A percentile compares a stretch with the other conserved stretches of the same genome.
phyloP scores from a whole-genome alignment of 768 basidiomycete genomes.

The Kockovaella imperatae region DNA sequence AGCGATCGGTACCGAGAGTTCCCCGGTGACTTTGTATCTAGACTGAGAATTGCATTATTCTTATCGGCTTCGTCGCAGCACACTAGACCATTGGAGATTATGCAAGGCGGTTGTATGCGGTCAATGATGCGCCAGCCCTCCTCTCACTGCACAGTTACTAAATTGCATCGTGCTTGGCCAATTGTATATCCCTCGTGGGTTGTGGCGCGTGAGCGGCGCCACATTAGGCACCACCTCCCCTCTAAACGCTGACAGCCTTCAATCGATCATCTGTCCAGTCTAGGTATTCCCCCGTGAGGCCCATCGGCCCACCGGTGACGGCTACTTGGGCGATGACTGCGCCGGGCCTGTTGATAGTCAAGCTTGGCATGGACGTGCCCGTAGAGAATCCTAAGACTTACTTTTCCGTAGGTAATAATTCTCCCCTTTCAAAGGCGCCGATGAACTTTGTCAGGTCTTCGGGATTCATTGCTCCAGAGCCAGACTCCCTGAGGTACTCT shows the following conservation, averaged over 20 bases:
- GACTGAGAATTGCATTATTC: too few species aligned
- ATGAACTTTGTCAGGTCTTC: slow-evolving; percentile 57
- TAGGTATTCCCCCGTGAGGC: slow-evolving; percentile 67
- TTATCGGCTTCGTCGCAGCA: too few species aligned
- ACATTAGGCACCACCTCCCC: too few species aligned
- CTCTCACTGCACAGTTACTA: too few species aligned
- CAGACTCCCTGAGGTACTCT: slow-evolving; percentile 44
- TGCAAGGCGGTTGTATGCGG: too few species aligned
- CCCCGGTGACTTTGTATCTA: too few species aligned
- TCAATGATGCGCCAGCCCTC: too few species aligned
- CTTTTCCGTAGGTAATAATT: slow-evolving; percentile 65
- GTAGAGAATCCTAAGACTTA: slow-evolving; percentile 54
- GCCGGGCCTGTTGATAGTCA: slow-evolving; percentile 30
- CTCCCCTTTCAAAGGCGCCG: slow-evolving; percentile 55
- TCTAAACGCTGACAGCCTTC: neutral
- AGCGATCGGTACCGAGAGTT: too few species aligned
- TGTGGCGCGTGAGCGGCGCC: too few species aligned
- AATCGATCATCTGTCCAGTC: slow-evolving; percentile 63
- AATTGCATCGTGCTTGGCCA: too few species aligned
- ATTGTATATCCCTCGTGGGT: too few species aligned
- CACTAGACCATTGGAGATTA: too few species aligned
- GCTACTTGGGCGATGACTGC: slow-evolving; percentile 63
- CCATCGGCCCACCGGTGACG: slow-evolving; percentile 54
- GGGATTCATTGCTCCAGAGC: slow-evolving; percentile 51
- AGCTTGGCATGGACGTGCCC: neutral